Base-by-base conservation (phyloP, 2,329 filamentous ascomycete genomes). In the Alternaria angustiovoidea region DNA sequence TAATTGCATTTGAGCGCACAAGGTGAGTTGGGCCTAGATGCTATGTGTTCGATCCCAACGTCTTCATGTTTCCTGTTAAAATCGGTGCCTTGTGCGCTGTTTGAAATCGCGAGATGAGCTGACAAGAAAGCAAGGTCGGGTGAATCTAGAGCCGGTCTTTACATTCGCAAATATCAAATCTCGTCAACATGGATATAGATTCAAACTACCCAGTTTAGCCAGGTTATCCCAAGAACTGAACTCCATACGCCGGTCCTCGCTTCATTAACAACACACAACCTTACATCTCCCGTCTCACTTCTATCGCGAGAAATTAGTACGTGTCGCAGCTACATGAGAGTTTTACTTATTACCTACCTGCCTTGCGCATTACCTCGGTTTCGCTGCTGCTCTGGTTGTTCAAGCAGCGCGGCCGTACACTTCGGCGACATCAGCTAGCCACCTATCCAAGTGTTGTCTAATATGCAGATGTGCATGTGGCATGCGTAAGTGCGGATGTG, bases 371-470 rank as follows among this genome's bases (percentile, higher is more conserved):
- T 38, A 38, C 34, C 7, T 8, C 5, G 34, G 34, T 38, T 8
- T 18, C 22, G 16, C 12, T 11, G 34, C 30, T 48, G 18, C 14
- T 20, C 18, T 34, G 12, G 28, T 39, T 48, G 34, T 39, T 59
- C 36, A 59, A 34, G 43, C 56, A 42, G 51, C 51, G 30, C 51
- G 51, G 30, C 51, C 28, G 24, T 54, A 48, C 14, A 54, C 56
- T 22, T 59, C 56, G 47, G 56, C 56, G 20, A 59, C 51, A 38
- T 54, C 56, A 26, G 28, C 51, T 28, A 59, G 51, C 56, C 56
- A 59, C 43, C 39, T 52, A 38, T 54, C 56, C n/a, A 54, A 36
- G 41, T 46, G 51, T 18, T 44, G 56, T 42, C 44, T 52, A 11
- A 54, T n/a, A 4, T 49, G 42, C 32, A 34, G 22, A 34, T 54